A percentile compares a stretch with the other conserved stretches of the same genome.
These are phyloP conservation scores for Coemansia sp. DNA, from an alignment of 192 early-diverging fungal species.

Conservation along the genomic window DNA sequence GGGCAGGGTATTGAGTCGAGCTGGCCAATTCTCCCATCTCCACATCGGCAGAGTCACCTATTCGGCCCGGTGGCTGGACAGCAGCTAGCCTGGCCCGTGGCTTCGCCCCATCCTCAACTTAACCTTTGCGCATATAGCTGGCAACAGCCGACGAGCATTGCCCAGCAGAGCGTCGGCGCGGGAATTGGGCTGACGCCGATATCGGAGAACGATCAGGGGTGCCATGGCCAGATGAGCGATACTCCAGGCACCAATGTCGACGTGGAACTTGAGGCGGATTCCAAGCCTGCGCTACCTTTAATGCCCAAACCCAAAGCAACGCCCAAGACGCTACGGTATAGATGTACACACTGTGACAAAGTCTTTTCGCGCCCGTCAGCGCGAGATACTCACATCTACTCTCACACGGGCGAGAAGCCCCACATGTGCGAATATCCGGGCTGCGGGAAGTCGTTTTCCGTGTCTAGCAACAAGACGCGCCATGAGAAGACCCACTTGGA, in stretches of 20 bases:
- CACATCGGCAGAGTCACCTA: not conserved
- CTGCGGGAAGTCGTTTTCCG: slow-evolving; percentile 69
- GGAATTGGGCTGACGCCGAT: no score
- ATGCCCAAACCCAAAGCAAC: no score
- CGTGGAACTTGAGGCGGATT: no score
- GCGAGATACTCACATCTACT: slow-evolving; percentile 65
- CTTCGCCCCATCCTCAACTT: no score
- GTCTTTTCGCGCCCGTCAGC: slow-evolving; percentile 70
- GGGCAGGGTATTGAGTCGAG: no score
- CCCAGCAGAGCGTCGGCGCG: no score
- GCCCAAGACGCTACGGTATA: not conserved
- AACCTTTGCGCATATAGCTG: not conserved
- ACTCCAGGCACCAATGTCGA: no score
- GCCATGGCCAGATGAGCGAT: no score
- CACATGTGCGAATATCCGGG: slow-evolving; percentile 59
- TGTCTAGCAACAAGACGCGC: slow-evolving; percentile 74
- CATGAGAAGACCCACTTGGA: slow-evolving; percentile 47
- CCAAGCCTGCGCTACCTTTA: no score
- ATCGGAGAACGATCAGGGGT: no score
- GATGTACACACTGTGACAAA: slow-evolving; percentile 53
- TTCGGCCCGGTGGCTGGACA: not conserved
- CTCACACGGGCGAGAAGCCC: slow-evolving; percentile 79
- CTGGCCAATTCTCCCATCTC: no score
- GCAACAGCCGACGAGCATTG: no score
- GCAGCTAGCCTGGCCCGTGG: not conserved